Base-by-base conservation (phyloP, 2,329 filamentous ascomycete genomes). In the Fusarium xyrophilum region DNA sequence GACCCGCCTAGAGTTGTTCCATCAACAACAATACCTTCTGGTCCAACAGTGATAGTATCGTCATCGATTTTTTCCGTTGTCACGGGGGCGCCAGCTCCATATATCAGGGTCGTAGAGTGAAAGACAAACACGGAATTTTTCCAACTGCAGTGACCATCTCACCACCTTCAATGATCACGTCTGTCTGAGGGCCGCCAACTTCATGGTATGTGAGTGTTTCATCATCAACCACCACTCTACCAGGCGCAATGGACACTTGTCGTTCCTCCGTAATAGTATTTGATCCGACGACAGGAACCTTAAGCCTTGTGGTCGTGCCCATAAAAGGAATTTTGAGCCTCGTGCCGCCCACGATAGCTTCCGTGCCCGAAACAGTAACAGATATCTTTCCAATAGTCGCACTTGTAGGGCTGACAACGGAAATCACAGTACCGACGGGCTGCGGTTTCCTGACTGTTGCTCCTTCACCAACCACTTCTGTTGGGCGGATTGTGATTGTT, bases 41-140 rank as follows among this genome's bases (percentile, higher is more conserved):
- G 81, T 0, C 82, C 85, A 53, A 89, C 78, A 3, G 82, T 79
- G 63, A 89, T 77, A 7, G 82, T 83, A 40, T 86, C 84, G 19
- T 83, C 84, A 60, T 82, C 81, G 28, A 89, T 72, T 4, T 82
- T 76, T 17, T 78, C 76, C 0, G 80, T 79, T 1, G 75, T 73
- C 3, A 71, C 74, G 6, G 78, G 65, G 6, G 76, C 74, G 30
- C 68, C 72, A 1, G 77, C 73, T 2, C 81, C 81, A 65, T 86
- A 86, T 2, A 81, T 84, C 52, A 85, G 75, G 10, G 82, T 84
- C 6, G 77, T 80, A 8, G 79, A 80, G 50, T 78, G 76, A 25
- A 84, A 72, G 17, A 84, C 76, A 11, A 82, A 76, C 19, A 80
- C 71, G 15, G 78, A 80, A n/a, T n/a, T 17, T 73, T 70, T 19